phyloP scores from a whole-genome alignment of 2,329 filamentous ascomycete species.

The Aureobasidium sp. region DNA sequence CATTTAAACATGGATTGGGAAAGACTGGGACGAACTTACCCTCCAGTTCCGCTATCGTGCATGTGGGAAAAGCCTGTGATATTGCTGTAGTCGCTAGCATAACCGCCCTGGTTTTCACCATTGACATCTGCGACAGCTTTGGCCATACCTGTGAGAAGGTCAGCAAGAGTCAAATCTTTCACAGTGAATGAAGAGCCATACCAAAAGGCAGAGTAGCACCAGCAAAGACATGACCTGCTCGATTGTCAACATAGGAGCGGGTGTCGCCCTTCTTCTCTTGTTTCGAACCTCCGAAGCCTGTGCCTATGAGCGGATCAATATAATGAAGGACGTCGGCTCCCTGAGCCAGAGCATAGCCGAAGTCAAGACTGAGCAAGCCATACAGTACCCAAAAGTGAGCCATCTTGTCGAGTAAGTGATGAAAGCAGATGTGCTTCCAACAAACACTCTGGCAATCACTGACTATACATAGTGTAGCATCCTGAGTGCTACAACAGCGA shows the following conservation, averaged over 20 bases:
- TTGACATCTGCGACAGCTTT: conserved; percentile 40
- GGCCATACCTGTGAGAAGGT: conserved; percentile 27
- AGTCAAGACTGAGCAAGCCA: background rate
- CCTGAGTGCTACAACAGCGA: background rate
- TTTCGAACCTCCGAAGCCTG: conserved; percentile 28
- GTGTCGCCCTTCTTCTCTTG: conserved; percentile 12
- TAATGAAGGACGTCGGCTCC: conserved; percentile 24
- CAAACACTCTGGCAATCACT: background rate
- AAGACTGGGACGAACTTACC: conserved; percentile 15
- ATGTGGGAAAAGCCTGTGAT: conserved; percentile 38
- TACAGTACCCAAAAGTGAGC: background rate
- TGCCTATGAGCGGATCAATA: conserved; percentile 38
- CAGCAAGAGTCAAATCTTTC: background rate
- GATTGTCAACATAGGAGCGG: conserved; percentile 5
- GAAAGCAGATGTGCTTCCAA: background rate
- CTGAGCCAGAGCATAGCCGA: background rate
- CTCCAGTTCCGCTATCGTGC: conserved; percentile 44
- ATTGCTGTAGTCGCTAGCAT: conserved; percentile 37
- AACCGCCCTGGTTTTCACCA: conserved; percentile 48
- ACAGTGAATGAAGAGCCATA: background rate
- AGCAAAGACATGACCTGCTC: conserved; percentile 35
- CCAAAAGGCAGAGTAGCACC: conserved; percentile 39
- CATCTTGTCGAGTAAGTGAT: background rate
- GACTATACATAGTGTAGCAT: background rate
- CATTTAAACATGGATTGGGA: background rate